These are phyloP conservation scores for Coniferiporia sulphurascens DNA, from an alignment of 1,284 basidiomycete species.

Conservation along the genomic window DNA sequence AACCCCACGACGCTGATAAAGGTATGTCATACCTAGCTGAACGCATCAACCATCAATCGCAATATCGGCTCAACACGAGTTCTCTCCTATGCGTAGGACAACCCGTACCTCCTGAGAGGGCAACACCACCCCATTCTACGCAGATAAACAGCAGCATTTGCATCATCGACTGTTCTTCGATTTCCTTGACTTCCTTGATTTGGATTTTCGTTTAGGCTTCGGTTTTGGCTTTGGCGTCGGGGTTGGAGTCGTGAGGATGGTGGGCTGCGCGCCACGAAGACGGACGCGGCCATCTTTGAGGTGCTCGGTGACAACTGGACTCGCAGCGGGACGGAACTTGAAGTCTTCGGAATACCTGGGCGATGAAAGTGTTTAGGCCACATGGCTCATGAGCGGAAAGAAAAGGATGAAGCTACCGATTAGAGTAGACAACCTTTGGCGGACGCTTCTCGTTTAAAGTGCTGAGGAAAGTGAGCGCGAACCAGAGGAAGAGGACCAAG, in stretches of 20 bases:
- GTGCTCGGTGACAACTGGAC: constrained; percentile 59
- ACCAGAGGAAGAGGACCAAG: background rate
- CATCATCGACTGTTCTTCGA: background rate
- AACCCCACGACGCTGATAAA: too few species aligned
- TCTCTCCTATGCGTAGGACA: too few species aligned
- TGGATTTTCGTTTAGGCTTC: background rate
- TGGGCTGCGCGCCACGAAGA: constrained; percentile 48
- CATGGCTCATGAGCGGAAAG: background rate
- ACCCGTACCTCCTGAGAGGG: too few species aligned
- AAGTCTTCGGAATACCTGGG: constrained; percentile 58
- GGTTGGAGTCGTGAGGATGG: background rate
- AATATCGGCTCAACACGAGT: too few species aligned
- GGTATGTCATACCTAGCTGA: too few species aligned
- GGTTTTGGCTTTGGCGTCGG: background rate
- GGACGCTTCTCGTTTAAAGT: background rate
- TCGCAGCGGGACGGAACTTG: constrained; percentile 63
- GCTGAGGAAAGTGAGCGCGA: background rate
- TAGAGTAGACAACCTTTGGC: background rate
- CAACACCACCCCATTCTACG: too few species aligned
- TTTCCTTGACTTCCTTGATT: background rate
- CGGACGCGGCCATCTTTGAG: constrained; percentile 52
- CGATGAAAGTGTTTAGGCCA: constrained; percentile 16
- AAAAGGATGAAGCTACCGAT: background rate
- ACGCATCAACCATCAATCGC: too few species aligned
- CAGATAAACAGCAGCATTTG: too few species aligned